phyloP scores from a whole-genome alignment of 139 green algal species.

The Diplosphaera chodatii region DNA sequence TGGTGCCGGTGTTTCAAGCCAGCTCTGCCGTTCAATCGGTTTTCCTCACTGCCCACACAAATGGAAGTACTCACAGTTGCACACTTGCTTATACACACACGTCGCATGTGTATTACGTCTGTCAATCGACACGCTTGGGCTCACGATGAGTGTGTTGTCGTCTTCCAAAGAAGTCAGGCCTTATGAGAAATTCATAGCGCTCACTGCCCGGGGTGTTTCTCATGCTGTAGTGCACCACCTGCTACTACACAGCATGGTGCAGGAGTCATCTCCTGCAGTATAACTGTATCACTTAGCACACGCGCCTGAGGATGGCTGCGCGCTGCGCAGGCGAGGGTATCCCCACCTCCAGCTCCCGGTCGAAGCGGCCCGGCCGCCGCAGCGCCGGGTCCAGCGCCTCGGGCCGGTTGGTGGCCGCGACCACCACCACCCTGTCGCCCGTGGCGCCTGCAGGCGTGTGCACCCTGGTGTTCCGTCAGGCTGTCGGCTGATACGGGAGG shows the following conservation, averaged over 20 bases:
- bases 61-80: too few species aligned
- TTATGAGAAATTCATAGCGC: background rate
- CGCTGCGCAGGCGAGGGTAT: slow-evolving; percentile 54
- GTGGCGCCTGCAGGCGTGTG: background rate
- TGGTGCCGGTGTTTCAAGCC: background rate
- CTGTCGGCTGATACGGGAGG: too few species aligned
- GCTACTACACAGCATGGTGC: too few species aligned
- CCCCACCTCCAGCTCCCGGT: slow-evolving; percentile 86
- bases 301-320: slow-evolving; percentile 57
- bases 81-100: too few species aligned
- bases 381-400: slow-evolving; percentile 82
- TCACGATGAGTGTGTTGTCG: background rate
- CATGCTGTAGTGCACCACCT: too few species aligned
- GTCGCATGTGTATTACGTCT: too few species aligned
- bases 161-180: background rate
- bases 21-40: background rate
- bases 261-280: too few species aligned
- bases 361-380: slow-evolving; percentile 86
- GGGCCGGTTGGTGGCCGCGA: slow-evolving; percentile 89
- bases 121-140: background rate
- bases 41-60: background rate
- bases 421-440: slow-evolving; percentile 63
- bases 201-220: background rate
- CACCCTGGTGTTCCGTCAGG: too few species aligned
- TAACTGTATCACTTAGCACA: too few species aligned